Percentiles rank a stretch among this genome's conserved stretches.
Evolutionary conservation across 2,329 filamentous ascomycete species (phyloP).

Genomic region (Mycogone perniciosa): DNA sequence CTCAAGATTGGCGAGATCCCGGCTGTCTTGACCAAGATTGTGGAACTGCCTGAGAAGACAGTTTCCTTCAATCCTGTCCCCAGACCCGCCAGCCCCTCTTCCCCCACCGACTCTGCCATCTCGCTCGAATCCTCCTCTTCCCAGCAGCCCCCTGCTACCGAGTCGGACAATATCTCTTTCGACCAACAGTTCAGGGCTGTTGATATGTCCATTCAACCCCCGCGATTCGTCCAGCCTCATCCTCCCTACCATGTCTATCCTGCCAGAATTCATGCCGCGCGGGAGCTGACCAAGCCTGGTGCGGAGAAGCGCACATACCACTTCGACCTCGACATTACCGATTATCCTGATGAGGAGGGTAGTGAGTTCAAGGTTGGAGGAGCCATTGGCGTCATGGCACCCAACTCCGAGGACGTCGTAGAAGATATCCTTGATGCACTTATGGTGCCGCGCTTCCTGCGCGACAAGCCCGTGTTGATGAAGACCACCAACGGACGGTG

Average conservation of each 20-base stretch:
- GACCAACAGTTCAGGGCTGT: constrained; percentile 27
- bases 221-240: constrained; percentile 87
- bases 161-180: constrained; percentile 19
- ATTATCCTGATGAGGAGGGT: constrained; percentile 78
- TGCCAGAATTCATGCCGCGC: constrained; percentile 75
- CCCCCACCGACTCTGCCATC: constrained; percentile 45
- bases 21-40: constrained; percentile 63
- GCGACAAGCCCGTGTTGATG: constrained; percentile 75
- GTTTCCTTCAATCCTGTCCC: constrained; percentile 61
- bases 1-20: constrained; percentile 72
- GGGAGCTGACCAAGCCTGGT: constrained; percentile 79
- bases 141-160: constrained; percentile 25
- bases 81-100: constrained; percentile 26
- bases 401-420: constrained; percentile 70
- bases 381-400: constrained; percentile 87
- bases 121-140: constrained; percentile 32
- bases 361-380: constrained; percentile 96
- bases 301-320: constrained; percentile 97
- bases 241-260: constrained; percentile 88
- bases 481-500: constrained; percentile 77
- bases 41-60: constrained; percentile 67
- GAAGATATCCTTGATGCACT: constrained; percentile 80
- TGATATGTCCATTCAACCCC: constrained; percentile 64
- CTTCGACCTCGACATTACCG: constrained; percentile 92
- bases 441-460: constrained; percentile 70